Evolutionary conservation across 2,329 filamentous ascomycete species (phyloP).

Genomic region (Fusarium pilosicola): DNA sequence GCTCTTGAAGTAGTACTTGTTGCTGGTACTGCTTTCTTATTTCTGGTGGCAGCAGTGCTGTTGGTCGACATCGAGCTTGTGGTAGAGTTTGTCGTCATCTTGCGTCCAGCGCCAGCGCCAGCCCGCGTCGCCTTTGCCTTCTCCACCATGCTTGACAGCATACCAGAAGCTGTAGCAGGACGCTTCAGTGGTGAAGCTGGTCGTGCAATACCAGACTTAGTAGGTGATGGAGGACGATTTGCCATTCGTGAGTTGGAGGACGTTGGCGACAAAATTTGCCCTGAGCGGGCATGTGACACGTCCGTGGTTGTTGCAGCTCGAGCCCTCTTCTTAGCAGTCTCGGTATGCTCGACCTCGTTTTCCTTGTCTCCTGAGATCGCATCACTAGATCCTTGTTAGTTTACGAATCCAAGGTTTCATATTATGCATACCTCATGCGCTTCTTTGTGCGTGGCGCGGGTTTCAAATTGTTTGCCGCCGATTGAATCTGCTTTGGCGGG

Average conservation of each 20-base stretch:
- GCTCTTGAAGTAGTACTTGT: slow-evolving; percentile 50
- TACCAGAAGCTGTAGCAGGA: slow-evolving; percentile 53
- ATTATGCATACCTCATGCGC: slow-evolving; percentile 59
- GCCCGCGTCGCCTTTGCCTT: slow-evolving; percentile 67
- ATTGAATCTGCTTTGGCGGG: slow-evolving; percentile 50
- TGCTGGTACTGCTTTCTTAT: slow-evolving; percentile 49
- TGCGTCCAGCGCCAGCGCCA: slow-evolving; percentile 56
- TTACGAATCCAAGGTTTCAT: not conserved
- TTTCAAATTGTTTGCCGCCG: slow-evolving; percentile 30
- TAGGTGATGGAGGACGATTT: slow-evolving; percentile 61
- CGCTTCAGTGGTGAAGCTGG: slow-evolving; percentile 73
- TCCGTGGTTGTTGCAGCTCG: slow-evolving; percentile 58
- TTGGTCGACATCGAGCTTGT: slow-evolving; percentile 54
- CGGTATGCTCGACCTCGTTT: slow-evolving; percentile 68
- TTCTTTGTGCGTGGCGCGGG: slow-evolving; percentile 53
- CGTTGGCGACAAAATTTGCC: slow-evolving; percentile 80
- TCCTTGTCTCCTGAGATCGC: slow-evolving; percentile 79
- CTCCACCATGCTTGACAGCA: slow-evolving; percentile 68
- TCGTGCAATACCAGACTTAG: slow-evolving; percentile 67
- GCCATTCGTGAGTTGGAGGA: slow-evolving; percentile 80
- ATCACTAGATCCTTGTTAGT: slow-evolving; percentile 60
- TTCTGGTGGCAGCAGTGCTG: slow-evolving; percentile 48
- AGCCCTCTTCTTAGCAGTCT: slow-evolving; percentile 76
- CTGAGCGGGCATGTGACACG: slow-evolving; percentile 51
- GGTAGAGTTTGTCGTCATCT: slow-evolving; percentile 57